Conservation (phyloP, 306 rosid genomes). For the Cucurbita moschata region DNA sequence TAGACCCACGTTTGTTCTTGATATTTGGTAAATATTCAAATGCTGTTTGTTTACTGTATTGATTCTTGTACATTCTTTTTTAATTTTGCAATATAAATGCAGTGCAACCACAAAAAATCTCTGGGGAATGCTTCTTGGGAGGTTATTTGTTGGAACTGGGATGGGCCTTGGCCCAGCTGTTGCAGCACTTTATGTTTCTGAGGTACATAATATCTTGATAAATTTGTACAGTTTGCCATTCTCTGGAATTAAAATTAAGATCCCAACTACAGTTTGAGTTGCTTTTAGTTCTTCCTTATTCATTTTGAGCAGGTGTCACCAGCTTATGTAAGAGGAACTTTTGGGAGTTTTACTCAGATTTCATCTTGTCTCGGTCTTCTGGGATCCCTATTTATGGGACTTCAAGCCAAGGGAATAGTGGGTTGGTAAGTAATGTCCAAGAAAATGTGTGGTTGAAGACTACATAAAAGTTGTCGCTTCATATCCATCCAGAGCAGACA, state of each 20-base stretch:
- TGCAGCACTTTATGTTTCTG: slow-evolving; percentile 72
- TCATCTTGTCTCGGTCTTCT: slow-evolving; percentile 85
- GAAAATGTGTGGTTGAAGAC: slow-evolving; percentile 4
- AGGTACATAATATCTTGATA: slow-evolving; percentile 32
- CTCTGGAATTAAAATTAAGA: not conserved
- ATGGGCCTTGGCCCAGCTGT: slow-evolving; percentile 86
- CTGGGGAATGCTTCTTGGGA: slow-evolving; percentile 88
- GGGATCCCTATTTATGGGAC: slow-evolving; percentile 76
- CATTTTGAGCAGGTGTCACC: slow-evolving; percentile 62
- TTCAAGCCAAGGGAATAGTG: slow-evolving; percentile 59
- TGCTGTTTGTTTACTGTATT: not conserved
- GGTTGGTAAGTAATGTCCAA: slow-evolving; percentile 52
- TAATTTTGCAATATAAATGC: slow-evolving; percentile 13
- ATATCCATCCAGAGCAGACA: not conserved
- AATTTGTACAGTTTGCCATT: not conserved
- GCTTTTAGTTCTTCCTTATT: slow-evolving; percentile 7
- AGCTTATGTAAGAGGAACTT: slow-evolving; percentile 80
- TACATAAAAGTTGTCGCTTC: not conserved
- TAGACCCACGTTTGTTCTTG: not conserved
- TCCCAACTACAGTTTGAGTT: not conserved
- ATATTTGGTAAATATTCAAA: not conserved
- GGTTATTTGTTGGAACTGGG: slow-evolving; percentile 91
- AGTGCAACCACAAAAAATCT: slow-evolving; percentile 82
- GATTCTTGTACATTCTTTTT: not conserved
- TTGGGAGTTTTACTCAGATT: slow-evolving; percentile 80